A percentile compares a stretch with the other conserved stretches of the same genome.
These are phyloP conservation scores for Phialophora macrospora DNA, from an alignment of 2,329 filamentous ascomycete genomes.

Conservation along the genomic window DNA sequence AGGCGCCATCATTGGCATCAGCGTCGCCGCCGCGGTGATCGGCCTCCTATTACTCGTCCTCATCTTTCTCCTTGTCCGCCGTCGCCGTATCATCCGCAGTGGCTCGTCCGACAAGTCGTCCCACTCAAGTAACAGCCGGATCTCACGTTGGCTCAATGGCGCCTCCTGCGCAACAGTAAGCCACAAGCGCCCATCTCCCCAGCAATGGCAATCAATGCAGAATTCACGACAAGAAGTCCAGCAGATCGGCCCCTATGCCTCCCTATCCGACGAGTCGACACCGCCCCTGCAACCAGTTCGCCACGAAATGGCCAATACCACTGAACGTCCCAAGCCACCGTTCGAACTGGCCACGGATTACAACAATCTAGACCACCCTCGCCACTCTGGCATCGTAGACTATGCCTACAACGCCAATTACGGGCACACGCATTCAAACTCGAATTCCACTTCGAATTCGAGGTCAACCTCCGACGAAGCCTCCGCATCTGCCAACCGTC, in stretches of 20 bases:
- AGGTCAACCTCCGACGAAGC: slow-evolving; percentile 14
- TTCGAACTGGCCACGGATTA: slow-evolving; percentile 35
- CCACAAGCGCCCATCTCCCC: slow-evolving; percentile 17
- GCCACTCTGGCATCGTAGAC: slow-evolving; percentile 30
- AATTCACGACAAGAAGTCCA: slow-evolving; percentile 22
- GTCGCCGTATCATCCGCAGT: slow-evolving; percentile 39
- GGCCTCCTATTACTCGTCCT: slow-evolving; percentile 57
- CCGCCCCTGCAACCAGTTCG: slow-evolving; percentile 26
- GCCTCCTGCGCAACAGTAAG: slow-evolving; percentile 19
- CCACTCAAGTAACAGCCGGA: slow-evolving; percentile 28
- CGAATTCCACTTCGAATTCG: slow-evolving; percentile 25
- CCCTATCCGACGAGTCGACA: slow-evolving; percentile 20
- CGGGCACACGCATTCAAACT: slow-evolving; percentile 32
- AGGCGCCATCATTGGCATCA: slow-evolving; percentile 66
- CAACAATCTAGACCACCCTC: slow-evolving; percentile 32
- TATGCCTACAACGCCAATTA: slow-evolving; percentile 33
- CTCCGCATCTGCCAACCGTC: slow-evolving; percentile 1
- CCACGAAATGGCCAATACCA: slow-evolving; percentile 35
- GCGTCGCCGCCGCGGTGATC: slow-evolving; percentile 64
- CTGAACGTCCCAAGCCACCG: slow-evolving; percentile 34
- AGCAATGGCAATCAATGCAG: slow-evolving; percentile 12
- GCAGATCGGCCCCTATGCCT: slow-evolving; percentile 19
- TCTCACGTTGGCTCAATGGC: slow-evolving; percentile 34
- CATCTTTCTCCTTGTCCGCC: slow-evolving; percentile 59
- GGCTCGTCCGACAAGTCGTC: slow-evolving; percentile 30